Evolutionary conservation across 2,329 filamentous ascomycete genomes (phyloP), one percentile per base, ranked within the genome.

Genomic region (Zymoseptoria tritici): DNA sequence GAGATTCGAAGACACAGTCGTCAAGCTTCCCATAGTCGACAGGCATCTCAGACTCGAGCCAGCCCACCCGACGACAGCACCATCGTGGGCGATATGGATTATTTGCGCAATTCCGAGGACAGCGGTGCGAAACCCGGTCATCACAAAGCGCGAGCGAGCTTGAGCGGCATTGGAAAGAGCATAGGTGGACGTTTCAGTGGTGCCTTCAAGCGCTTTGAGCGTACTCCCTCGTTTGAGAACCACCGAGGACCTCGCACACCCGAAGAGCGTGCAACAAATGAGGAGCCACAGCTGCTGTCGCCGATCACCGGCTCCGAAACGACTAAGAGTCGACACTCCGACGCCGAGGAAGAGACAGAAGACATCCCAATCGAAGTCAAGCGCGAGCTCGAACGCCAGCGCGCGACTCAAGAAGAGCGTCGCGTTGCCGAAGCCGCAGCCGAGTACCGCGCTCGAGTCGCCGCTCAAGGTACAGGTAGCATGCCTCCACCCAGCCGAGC

Each of bases 141-240:
- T 66, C 82, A 87, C 64, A 77, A 78, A 53, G 96, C 96, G 73
- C 83, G 89, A 9, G 81, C 86, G 1, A 94, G 90, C 72, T 75
- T 96, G 63, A 82, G 83, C 11, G 83, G 81, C 1, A 81, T 88
- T 57, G 60, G 65, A 6, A 96, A 94, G 74, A 90, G 85, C 59
- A 85, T 96, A 46, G 87, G 86, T 4, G 90, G 91, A 22, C 91
- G 88, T 67, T 97, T 97, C 72, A 91, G 92, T 0, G 92, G 97
- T 68, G 92, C 93, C 2, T 97, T 97, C 77, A 91, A 93, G 70
- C 84, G 89, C 5, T 97, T 97, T 67, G 94, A 99, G 54, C 57
- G 62, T n/a, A 61, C 51, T 53, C 52, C 53, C n/a, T 19, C 55
- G 6, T 19, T 42, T 20, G 63, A 67, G 9, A 58, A 58, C 31